phyloP scores from a whole-genome alignment of 2,329 filamentous ascomycete species.

The Monosporascus sp. region DNA sequence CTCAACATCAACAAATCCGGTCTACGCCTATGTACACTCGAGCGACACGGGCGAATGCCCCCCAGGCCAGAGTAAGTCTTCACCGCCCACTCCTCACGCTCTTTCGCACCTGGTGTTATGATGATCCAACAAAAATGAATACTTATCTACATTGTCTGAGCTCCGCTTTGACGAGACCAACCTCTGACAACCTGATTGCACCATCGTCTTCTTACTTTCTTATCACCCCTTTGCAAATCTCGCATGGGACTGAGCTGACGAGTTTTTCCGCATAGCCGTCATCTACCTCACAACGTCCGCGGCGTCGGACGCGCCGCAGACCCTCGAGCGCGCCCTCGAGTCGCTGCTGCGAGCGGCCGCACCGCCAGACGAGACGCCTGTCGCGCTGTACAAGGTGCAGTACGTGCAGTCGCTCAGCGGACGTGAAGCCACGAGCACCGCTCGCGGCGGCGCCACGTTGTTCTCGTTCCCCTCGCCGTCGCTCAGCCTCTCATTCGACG shows the following conservation, averaged over 20 bases:
- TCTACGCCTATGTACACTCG: slow-evolving; percentile 69
- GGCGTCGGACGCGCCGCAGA: slow-evolving; percentile 26
- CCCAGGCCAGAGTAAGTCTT: slow-evolving; percentile 75
- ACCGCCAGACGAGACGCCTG: slow-evolving; percentile 19
- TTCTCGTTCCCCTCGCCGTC: slow-evolving; percentile 54
- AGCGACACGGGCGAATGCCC: slow-evolving; percentile 93
- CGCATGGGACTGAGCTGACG: slow-evolving; percentile 9
- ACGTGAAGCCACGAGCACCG: slow-evolving; percentile 19
- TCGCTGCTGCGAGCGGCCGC: slow-evolving; percentile 32
- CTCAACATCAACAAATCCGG: slow-evolving; percentile 34
- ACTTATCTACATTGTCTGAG: slow-evolving; percentile 99
- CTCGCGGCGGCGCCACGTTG: slow-evolving; percentile 33
- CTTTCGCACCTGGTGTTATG: slow-evolving; percentile 52
- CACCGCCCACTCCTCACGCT: slow-evolving; percentile 9
- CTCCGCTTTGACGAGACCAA: slow-evolving; percentile 74
- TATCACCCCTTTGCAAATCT: neutral
- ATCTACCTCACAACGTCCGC: slow-evolving; percentile 37
- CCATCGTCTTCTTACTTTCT: slow-evolving; percentile 19
- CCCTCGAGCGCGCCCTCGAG: slow-evolving; percentile 35
- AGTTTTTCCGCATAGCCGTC: slow-evolving; percentile 16
- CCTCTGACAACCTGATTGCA: slow-evolving; percentile 85
- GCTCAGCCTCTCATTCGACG: slow-evolving; percentile 68
- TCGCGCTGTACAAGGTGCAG: slow-evolving; percentile 44
- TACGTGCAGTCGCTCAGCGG: slow-evolving; percentile 45
- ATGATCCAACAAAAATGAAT: slow-evolving; percentile 77